Base-by-base conservation (phyloP, 805 yeast genomes). In the Starmerella vaccinii region DNA sequence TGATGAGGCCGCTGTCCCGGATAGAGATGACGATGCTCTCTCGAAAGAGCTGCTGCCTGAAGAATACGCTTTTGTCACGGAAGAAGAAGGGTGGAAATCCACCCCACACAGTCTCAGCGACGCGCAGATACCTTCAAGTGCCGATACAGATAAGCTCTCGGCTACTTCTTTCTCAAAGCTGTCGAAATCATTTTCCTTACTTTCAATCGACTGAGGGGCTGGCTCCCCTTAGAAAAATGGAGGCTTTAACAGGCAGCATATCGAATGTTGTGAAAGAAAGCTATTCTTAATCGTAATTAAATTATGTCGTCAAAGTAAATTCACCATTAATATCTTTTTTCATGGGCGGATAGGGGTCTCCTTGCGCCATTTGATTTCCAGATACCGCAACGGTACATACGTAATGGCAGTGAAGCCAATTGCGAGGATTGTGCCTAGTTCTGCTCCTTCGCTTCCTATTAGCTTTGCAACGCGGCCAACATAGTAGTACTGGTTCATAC, bases 401-500 rank as follows among this genome's bases (percentile, higher is more conserved):
- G 72, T 68, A 1, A 80, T 53, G 0, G 80, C 82, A 3, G 87
- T 70, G 57, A 87, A 78, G 0, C 79, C 92, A 76, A 83, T 76
- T 13, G 83, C 71, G 33, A 86, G 64, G 79, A 89, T 84, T 76
- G 82, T 80, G 22, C 92, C 96, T 37, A 87, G 63, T 63, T 87
- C 95, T 18, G 94, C 50, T 84, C 88, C 54, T 65, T 64, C 9
- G 5, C 73, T 79, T 19, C 94, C 94, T 15, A 83, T 68, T 4
- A 70, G 59, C 26, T 65, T 65, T 12, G 95, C 94, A 10, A 86
- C 58, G 0, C 86, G 86, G 0, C 95, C 96, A 6, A 75, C 71
- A 73, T 82, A 87, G 66, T 87, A 87, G 6, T 80, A 83, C 64
- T 87, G 96, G 23, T 84, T 74, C 96, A 87, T 87, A 6, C 95